Conservation (phyloP, 345 rosid genomes). For the Pelargonium nanum region DNA sequence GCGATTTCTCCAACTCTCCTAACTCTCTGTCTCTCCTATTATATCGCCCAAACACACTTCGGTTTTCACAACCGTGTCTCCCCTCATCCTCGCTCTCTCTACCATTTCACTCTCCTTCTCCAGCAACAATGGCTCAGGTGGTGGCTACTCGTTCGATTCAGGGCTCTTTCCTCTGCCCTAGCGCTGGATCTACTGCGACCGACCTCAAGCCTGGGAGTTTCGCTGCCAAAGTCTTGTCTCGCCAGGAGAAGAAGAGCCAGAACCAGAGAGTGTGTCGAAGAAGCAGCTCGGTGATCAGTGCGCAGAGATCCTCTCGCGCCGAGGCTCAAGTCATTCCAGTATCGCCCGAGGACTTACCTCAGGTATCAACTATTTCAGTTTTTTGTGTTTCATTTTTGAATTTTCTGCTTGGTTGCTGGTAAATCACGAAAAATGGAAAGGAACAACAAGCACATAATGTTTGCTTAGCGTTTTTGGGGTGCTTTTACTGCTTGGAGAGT, state of each 20-base stretch:
- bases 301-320: not conserved
- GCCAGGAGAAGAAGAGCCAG: not conserved
- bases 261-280: not conserved
- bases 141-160: not conserved
- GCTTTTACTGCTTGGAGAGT: not conserved
- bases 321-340: not conserved
- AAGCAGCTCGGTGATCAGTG: not conserved
- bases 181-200: not conserved
- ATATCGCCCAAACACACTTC: too few species aligned
- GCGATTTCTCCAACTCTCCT: too few species aligned
- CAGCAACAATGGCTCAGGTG: not conserved
- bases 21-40: too few species aligned
- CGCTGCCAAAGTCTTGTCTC: too few species aligned
- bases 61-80: too few species aligned
- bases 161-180: not conserved
- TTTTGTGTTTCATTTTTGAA: not conserved
- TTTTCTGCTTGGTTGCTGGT: not conserved
- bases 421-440: not conserved
- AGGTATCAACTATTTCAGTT: not conserved
- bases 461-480: not conserved
- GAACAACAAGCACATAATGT: not conserved
- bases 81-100: not conserved
- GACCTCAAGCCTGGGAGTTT: too few species aligned
- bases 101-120: not conserved
- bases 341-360: not conserved